These are phyloP conservation scores for Exidia glandulosa DNA, from an alignment of 768 basidiomycete species.

Conservation along the genomic window DNA sequence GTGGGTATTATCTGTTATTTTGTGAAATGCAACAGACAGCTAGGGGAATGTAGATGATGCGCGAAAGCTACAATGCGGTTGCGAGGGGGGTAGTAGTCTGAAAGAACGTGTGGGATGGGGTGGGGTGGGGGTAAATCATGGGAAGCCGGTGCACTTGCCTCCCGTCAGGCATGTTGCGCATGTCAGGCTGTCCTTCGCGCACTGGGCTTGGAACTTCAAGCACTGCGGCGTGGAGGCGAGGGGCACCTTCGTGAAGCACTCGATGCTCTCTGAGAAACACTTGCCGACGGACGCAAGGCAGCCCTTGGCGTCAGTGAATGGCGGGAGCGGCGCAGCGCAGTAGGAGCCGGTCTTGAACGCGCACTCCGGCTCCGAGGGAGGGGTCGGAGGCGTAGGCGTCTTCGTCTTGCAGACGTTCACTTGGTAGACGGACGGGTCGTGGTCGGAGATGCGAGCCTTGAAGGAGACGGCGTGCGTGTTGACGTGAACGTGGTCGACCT, in stretches of 20 bases:
- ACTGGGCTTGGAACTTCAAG: not conserved
- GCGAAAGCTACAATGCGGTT: too few relatives aligned
- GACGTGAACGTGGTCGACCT: slow-evolving; percentile 49
- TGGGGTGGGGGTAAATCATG: too few relatives aligned
- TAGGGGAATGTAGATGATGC: too few relatives aligned
- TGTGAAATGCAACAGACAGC: too few relatives aligned
- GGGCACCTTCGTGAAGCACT: not conserved
- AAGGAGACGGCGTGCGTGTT: slow-evolving; percentile 43
- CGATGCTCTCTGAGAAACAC: not conserved
- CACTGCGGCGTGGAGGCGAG: not conserved
- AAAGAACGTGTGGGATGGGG: too few relatives aligned
- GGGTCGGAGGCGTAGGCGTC: not conserved
- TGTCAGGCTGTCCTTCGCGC: not conserved
- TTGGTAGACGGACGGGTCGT: slow-evolving; percentile 47
- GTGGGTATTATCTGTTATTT: too few relatives aligned
- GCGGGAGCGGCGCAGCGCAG: not conserved
- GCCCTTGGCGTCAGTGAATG: not conserved
- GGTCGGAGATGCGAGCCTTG: slow-evolving; percentile 39
- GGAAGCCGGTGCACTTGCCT: not conserved
- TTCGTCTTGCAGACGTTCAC: slow-evolving; percentile 33
- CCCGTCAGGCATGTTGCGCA: not conserved
- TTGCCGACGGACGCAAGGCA: not conserved
- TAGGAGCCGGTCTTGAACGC: not conserved
- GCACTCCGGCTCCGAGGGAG: not conserved
- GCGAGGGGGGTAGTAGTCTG: too few relatives aligned